Conservation (phyloP, 1,139 yeast genomes). For the Suzukiozyma palmioleophila region DNA sequence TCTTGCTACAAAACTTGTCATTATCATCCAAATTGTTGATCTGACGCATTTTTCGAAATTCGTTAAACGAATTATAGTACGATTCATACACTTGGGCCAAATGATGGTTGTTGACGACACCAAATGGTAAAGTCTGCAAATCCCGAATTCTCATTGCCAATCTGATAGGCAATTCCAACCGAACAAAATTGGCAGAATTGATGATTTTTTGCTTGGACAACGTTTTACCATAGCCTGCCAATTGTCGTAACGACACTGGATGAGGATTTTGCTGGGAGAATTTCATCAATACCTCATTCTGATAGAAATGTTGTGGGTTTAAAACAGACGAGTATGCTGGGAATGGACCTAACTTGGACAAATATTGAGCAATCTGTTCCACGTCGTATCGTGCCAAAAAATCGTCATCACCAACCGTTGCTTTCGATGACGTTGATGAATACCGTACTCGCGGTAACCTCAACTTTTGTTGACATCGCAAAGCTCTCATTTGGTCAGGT, state of each 20-base stretch:
- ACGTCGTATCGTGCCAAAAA: background rate
- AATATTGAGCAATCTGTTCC: slow-evolving; percentile 36
- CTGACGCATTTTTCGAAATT: slow-evolving; percentile 67
- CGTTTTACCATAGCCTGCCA: slow-evolving; percentile 84
- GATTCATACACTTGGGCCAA: slow-evolving; percentile 84
- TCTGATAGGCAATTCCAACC: slow-evolving; percentile 79
- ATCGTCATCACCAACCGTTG: background rate
- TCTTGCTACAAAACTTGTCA: slow-evolving; percentile 59
- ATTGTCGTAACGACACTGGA: slow-evolving; percentile 81
- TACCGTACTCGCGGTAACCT: no score
- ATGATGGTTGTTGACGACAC: slow-evolving; percentile 80
- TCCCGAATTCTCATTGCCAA: slow-evolving; percentile 77
- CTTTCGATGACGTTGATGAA: background rate
- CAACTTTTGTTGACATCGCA: no score
- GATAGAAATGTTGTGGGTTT: slow-evolving; percentile 77
- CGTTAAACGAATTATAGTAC: slow-evolving; percentile 81
- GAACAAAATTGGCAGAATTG: slow-evolving; percentile 80
- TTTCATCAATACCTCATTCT: slow-evolving; percentile 66
- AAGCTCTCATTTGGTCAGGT: no score
- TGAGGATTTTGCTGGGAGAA: slow-evolving; percentile 69
- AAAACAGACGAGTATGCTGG: slow-evolving; percentile 42
- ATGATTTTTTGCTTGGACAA: slow-evolving; percentile 76
- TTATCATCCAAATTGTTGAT: slow-evolving; percentile 71
- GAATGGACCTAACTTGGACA: slow-evolving; percentile 40
- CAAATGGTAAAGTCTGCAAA: slow-evolving; percentile 77